Conservation (phyloP, 1,284 basidiomycete genomes). For the Pholiota adiposa region DNA sequence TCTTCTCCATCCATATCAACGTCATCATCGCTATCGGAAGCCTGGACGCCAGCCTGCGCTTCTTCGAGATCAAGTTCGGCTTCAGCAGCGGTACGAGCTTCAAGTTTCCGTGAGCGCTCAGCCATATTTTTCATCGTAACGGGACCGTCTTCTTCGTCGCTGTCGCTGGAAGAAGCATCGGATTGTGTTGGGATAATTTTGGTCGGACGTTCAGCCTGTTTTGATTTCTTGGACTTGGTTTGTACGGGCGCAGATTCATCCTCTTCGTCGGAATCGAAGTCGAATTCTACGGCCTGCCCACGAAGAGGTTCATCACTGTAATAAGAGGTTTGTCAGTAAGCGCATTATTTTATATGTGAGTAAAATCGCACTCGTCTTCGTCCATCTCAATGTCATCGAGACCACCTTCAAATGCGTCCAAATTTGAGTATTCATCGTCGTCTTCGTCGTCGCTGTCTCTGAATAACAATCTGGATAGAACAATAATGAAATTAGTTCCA, state of each 20-base stretch:
- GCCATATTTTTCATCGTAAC: slow-evolving; percentile 80
- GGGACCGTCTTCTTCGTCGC: slow-evolving; percentile 58
- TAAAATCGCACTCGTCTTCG: slow-evolving; percentile 42
- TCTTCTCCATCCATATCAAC: slow-evolving; percentile 61
- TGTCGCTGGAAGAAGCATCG: slow-evolving; percentile 50
- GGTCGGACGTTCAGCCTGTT: slow-evolving; percentile 49
- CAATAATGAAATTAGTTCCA: neutral
- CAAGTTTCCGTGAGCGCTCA: slow-evolving; percentile 72
- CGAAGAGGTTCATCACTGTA: slow-evolving; percentile 47
- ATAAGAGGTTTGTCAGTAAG: neutral
- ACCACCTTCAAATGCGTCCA: slow-evolving; percentile 44
- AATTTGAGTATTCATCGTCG: slow-evolving; percentile 26
- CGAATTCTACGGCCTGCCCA: slow-evolving; percentile 65
- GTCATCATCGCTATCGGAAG: slow-evolving; percentile 52
- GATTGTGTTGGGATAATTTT: slow-evolving; percentile 58
- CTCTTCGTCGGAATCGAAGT: slow-evolving; percentile 70
- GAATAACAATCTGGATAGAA: slow-evolving; percentile 48
- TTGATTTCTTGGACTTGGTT: slow-evolving; percentile 51
- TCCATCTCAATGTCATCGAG: slow-evolving; percentile 54
- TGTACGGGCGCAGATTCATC: slow-evolving; percentile 50
- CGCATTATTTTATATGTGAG: neutral
- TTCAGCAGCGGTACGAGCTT: slow-evolving; percentile 66
- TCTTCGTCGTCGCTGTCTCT: slow-evolving; percentile 52
- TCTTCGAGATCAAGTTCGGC: slow-evolving; percentile 74
- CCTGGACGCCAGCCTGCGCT: slow-evolving; percentile 51